Base-by-base conservation (phyloP, 148 eudicot genomes). In the Cornus kousa region DNA sequence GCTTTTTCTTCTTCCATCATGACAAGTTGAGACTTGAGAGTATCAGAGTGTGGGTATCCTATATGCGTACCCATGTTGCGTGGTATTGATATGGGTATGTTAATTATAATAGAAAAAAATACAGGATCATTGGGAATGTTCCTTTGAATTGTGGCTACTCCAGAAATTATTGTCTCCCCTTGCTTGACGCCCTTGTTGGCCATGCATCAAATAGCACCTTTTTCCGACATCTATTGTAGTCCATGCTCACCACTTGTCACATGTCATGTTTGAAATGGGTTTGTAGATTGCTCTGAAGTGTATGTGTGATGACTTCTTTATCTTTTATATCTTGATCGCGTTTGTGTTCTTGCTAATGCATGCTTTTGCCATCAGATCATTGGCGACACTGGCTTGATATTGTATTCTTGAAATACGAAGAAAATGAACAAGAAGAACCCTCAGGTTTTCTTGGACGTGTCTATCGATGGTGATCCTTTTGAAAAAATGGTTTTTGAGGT, bases 401-500 rank as follows among this genome's bases (percentile, higher is more conserved):
- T 77, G 40, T 31, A 68, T 48, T 66, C 72, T 13, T 65, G 5
- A 2, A 53, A 23, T 77, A 37, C 74, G 77, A 62, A 72, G 53
- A 81, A 80, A 77, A 93, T 90, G 91, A 71, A 75, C 71, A 95
- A 88, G 88, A 88, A 88, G 81, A 90, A 85, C 39, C 87, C 90
- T 12, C 50, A 85, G 32, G 97, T 95, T 71, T 95, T 87, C 75
- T 80, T 95, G 73, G 94, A 95, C 71, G 93, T 95, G 68, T 95
- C 91, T 10, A 80, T 95, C 82, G 98, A 95, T 84, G 98, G 98
- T 46, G 96, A 92, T 83, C 98, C 97, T 60, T 37, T 78, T 79
- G 97, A 95, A 78, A 90, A 86, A 84, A 88, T 95, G 98, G 68
- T 88, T 81, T 93, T 95, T 75, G 94, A 95, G 98, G 98, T 95